Base-by-base conservation (phyloP, 1,284 basidiomycete species). In the Mycosarcoma mackinlayi region DNA sequence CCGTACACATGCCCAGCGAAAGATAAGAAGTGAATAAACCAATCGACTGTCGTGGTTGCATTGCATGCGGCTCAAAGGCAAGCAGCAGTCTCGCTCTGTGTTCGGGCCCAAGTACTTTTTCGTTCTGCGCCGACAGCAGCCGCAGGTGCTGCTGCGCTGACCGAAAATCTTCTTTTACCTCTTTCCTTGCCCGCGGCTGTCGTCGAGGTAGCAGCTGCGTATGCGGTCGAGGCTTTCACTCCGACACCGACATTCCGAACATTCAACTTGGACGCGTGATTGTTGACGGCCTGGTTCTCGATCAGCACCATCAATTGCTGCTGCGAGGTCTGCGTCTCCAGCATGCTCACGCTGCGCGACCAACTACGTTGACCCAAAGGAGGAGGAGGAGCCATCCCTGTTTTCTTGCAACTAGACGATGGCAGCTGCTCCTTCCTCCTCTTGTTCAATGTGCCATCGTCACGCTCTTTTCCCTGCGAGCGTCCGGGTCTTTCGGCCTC, bases 391-490 rank as follows among this genome's bases (percentile, higher is more conserved):
- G 35, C 37, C 40, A 39, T 39, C 18, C 14, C 21, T 18, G 23
- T 41, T 25, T 19, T 24, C n/a, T 8, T n/a, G n/a, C n/a, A 37
- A 30, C 11, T n/a, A 25, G 66, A 69, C 66, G 66, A 52, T 64
- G 66, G 51, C 66, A 53, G 47, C 60, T 69, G 51, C 60, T 69
- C 66, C 66, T 63, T 69, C 60, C 41, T 53, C 40, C 31, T 48
- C 30, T 39, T 53, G 34, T 30, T 25, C n/a, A 30, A 11, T 19
- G 30, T 48, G n/a, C n/a, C n/a, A n/a, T n/a, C 66, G 66, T 69
- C 66, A 69, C 27, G 38, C n/a, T 18, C 60, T 69, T 69, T 69
- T 64, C 61, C 61, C 61, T 56, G 62, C 24, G 39, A 38, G 33
- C 30, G 41, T 38, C 42, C 41, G 6, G 25, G 18, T 50, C 35